Conservation (phyloP, 768 basidiomycete genomes). For the Boletus sp. region DNA sequence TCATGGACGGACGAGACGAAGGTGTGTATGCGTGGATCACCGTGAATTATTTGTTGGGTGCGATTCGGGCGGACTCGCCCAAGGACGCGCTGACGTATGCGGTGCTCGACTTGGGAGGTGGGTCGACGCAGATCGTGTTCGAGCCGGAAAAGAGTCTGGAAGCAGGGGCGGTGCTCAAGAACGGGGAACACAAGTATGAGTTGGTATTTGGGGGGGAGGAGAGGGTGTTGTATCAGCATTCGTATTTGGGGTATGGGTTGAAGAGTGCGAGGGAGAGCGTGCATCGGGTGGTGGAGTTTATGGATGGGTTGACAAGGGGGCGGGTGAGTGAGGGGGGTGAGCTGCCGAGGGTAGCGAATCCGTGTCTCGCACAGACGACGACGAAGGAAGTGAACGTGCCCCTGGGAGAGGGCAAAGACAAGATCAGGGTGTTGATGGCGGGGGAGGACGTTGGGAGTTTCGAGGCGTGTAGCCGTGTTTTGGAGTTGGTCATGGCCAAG, state of each 20-base stretch:
- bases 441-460: slow-evolving; percentile 82
- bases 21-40: slow-evolving; percentile 99
- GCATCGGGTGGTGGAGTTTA: slow-evolving; percentile 89
- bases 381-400: slow-evolving; percentile 62
- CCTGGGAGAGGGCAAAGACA: slow-evolving; percentile 35
- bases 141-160: slow-evolving; percentile 65
- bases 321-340: slow-evolving; percentile 2
- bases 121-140: slow-evolving; percentile 97
- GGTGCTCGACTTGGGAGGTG: slow-evolving; percentile 94
- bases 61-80: slow-evolving; percentile 57
- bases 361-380: slow-evolving; percentile 76
- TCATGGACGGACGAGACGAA: slow-evolving; percentile 97
- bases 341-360: slow-evolving; percentile 46
- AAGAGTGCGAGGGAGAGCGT: slow-evolving; percentile 85
- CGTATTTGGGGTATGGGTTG: slow-evolving; percentile 94
- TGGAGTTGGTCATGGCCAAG: slow-evolving; percentile 92
- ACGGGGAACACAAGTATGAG: slow-evolving; percentile 91
- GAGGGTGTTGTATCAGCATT: slow-evolving; percentile 91
- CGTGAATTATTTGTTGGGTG: slow-evolving; percentile 85
- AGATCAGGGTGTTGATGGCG: slow-evolving; percentile 76
- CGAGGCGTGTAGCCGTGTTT: slow-evolving; percentile 78
- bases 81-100: slow-evolving; percentile 63
- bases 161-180: slow-evolving; percentile 43
- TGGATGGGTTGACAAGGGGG: slow-evolving; percentile 46
- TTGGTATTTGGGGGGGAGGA: slow-evolving; percentile 69